These are phyloP conservation scores for Globisporangium ultimum DNA, from an alignment of 352 stramenopile species.

Conservation along the genomic window DNA sequence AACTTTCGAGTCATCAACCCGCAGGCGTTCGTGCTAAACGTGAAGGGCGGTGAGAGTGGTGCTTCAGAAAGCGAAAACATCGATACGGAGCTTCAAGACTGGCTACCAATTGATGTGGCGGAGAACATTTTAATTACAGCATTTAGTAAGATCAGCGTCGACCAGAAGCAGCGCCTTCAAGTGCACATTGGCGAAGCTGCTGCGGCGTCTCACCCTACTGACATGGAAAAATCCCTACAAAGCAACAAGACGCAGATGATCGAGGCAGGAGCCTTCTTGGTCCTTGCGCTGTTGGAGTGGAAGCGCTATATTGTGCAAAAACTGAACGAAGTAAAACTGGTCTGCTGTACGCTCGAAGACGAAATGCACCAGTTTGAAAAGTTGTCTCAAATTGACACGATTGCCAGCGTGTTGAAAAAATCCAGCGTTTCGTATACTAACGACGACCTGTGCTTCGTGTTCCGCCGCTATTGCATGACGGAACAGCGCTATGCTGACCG, in stretches of 20 bases:
- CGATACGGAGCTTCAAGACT: constrained; percentile 17
- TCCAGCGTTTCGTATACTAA: constrained; percentile 34
- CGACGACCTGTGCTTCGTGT: constrained; percentile 62
- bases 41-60: neutral
- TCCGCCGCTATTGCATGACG: constrained; percentile 56
- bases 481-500: constrained; percentile 19
- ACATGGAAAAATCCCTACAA: neutral
- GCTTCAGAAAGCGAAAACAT: neutral
- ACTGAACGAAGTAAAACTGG: constrained; percentile 63
- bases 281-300: constrained; percentile 65
- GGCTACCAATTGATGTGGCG: constrained; percentile 29
- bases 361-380: constrained; percentile 52
- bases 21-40: neutral
- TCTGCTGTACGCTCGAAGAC: constrained; percentile 53
- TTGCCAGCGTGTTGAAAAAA: constrained; percentile 55
- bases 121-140: constrained; percentile 47
- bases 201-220: neutral
- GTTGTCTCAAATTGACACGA: constrained; percentile 46
- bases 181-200: constrained; percentile 31
- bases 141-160: constrained; percentile 40
- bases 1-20: constrained; percentile 49
- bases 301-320: constrained; percentile 62
- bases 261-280: constrained; percentile 47
- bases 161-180: constrained; percentile 45
- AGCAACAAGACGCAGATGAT: constrained; percentile 17